A percentile compares a stretch with the other conserved stretches of the same genome.
These are phyloP conservation scores for Aspergillus quadrilineatus DNA, from an alignment of 2,329 filamentous ascomycete species.

Conservation along the genomic window DNA sequence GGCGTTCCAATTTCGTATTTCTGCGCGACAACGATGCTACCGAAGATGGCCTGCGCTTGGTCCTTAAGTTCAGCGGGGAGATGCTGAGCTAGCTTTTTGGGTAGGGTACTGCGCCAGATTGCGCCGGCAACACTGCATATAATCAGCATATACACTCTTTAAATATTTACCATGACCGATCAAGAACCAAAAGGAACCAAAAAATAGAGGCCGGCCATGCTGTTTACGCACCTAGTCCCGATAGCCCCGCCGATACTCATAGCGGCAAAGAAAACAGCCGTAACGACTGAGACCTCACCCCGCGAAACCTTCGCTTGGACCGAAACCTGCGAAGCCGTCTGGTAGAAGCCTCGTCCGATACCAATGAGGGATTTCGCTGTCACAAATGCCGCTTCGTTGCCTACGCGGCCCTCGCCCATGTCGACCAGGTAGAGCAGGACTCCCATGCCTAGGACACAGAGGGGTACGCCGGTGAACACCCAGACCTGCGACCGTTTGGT, in stretches of 20 bases:
- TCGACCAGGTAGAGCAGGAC: slow-evolving; percentile 27
- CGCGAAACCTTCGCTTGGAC: slow-evolving; percentile 37
- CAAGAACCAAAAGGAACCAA: too few species aligned
- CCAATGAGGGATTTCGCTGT: slow-evolving; percentile 35
- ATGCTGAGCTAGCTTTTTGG: slow-evolving; percentile 18
- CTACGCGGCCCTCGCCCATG: slow-evolving; percentile 24
- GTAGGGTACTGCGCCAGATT: slow-evolving; percentile 36
- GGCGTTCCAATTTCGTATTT: slow-evolving; percentile 17
- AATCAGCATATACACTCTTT: too few species aligned
- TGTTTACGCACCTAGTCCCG: slow-evolving; percentile 22
- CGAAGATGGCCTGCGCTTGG: slow-evolving; percentile 22
- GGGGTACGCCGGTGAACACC: slow-evolving; percentile 31
- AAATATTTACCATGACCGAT: too few species aligned
- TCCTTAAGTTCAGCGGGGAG: slow-evolving; percentile 21
- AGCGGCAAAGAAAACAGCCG: slow-evolving; percentile 37
- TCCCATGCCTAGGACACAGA: slow-evolving; percentile 39
- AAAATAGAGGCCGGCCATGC: too few species aligned
- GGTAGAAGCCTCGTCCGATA: slow-evolving; percentile 38
- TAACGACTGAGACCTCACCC: slow-evolving; percentile 40
- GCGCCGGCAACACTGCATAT: slow-evolving; percentile 32
- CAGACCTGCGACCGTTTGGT: slow-evolving; percentile 38
- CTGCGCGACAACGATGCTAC: slow-evolving; percentile 21
- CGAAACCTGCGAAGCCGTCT: slow-evolving; percentile 35
- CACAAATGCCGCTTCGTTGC: slow-evolving; percentile 38
- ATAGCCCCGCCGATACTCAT: slow-evolving; percentile 35